Evolutionary conservation across 2,329 filamentous ascomycete species (phyloP).

Genomic region (Tetracladium maxilliforme): DNA sequence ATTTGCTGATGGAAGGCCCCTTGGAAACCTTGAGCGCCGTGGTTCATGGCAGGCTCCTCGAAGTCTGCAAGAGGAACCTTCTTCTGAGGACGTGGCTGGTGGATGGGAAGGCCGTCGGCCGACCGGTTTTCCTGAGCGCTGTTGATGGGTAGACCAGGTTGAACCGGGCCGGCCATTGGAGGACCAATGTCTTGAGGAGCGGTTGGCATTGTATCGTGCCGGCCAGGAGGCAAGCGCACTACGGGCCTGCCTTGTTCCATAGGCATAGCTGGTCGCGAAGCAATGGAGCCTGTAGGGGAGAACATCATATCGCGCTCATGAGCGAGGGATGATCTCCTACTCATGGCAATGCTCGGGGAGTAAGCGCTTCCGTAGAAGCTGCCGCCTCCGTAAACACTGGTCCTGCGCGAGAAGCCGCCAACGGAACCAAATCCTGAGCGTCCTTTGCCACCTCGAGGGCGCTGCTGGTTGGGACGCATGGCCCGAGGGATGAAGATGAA

Average conservation of each 20-base stretch:
- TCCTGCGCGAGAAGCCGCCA: slow-evolving; percentile 57
- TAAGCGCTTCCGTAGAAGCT: slow-evolving; percentile 65
- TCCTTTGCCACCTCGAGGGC: slow-evolving; percentile 55
- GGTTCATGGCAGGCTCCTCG: slow-evolving; percentile 57
- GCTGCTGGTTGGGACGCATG: slow-evolving; percentile 82
- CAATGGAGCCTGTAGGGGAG: slow-evolving; percentile 67
- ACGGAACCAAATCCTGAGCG: slow-evolving; percentile 56
- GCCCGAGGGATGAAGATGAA: slow-evolving; percentile 97
- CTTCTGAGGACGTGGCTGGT: slow-evolving; percentile 92
- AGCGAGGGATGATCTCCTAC: slow-evolving; percentile 68
- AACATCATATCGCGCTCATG: slow-evolving; percentile 61
- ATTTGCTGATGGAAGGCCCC: slow-evolving; percentile 92
- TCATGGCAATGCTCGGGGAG: slow-evolving; percentile 76
- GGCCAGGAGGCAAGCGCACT: slow-evolving; percentile 65
- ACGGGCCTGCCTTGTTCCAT: slow-evolving; percentile 55
- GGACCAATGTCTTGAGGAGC: slow-evolving; percentile 5
- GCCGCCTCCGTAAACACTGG: slow-evolving; percentile 62
- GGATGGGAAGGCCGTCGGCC: slow-evolving; percentile 53
- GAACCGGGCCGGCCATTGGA: slow-evolving; percentile 40
- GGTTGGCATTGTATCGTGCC: slow-evolving; percentile 2
- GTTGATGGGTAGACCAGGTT: slow-evolving; percentile 26
- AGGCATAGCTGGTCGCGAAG: slow-evolving; percentile 50
- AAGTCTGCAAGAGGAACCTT: slow-evolving; percentile 86
- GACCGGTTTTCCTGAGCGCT: slow-evolving; percentile 41
- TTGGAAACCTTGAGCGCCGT: slow-evolving; percentile 52